Evolutionary conservation across 805 yeast species (phyloP).

Genomic region (Candida patagonica): DNA sequence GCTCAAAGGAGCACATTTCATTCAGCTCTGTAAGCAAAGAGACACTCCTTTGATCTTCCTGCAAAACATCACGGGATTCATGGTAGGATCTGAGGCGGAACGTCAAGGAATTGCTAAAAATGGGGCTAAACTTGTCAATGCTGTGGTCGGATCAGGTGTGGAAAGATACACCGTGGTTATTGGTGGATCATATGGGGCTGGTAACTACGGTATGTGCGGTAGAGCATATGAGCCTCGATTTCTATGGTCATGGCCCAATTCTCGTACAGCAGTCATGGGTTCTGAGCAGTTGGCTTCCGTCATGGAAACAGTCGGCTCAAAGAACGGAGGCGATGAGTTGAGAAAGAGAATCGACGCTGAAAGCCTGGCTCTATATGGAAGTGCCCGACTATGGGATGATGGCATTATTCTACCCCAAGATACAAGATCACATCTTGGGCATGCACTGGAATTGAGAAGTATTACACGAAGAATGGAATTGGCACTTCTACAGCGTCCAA

Average conservation of each 20-base stretch:
- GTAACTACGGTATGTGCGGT: conserved; percentile 29
- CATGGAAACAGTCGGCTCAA: conserved; percentile 24
- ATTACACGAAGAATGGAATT: conserved; percentile 6
- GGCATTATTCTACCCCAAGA: conserved; percentile 26
- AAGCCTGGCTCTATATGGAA: conserved; percentile 21
- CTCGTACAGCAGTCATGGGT: conserved; percentile 28
- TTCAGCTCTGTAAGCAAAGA: conserved; percentile 26
- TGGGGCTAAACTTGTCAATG: conserved; percentile 27
- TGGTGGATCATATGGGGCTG: conserved; percentile 28
- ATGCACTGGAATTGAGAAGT: conserved; percentile 21
- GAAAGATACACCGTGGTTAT: conserved; percentile 26
- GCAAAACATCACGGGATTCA: conserved; percentile 27
- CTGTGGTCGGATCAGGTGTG: conserved; percentile 28
- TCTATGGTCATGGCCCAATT: conserved; percentile 28
- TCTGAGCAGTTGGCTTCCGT: conserved; percentile 27
- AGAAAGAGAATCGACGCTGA: conserved; percentile 23
- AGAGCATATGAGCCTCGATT: conserved; percentile 27
- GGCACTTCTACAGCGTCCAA: conserved; percentile 8
- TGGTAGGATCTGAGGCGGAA: conserved; percentile 29
- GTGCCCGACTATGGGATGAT: conserved; percentile 27
- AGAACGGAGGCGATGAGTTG: conserved; percentile 14
- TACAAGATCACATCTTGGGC: conserved; percentile 23
- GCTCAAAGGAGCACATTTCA: conserved; percentile 27
- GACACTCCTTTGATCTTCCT: conserved; percentile 25
- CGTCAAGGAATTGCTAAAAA: conserved; percentile 28